phyloP scores from a whole-genome alignment of 495 filamentous ascomycete species.

The Penicillium verhagenii region DNA sequence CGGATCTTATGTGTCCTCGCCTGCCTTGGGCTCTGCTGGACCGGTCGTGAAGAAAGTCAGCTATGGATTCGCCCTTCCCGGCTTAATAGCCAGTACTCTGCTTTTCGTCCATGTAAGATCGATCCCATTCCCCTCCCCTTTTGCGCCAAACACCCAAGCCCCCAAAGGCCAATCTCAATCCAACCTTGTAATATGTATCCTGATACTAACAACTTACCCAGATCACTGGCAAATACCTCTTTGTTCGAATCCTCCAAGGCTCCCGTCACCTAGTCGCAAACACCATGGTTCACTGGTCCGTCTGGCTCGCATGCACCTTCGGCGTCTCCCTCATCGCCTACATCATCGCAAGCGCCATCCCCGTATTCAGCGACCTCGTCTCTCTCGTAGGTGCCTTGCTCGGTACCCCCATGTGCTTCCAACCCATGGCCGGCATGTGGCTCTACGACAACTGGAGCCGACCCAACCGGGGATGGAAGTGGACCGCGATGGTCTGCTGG shows the following conservation, averaged over 20 bases:
- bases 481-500: conserved; percentile 34
- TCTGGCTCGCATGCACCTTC: conserved; percentile 58
- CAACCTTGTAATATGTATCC: too few relatives aligned
- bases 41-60: conserved; percentile 60
- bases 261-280: conserved; percentile 57
- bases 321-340: conserved; percentile 60
- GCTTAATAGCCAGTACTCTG: conserved; percentile 27
- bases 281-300: conserved; percentile 53
- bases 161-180: not conserved
- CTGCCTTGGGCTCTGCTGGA: conserved; percentile 66
- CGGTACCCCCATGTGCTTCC: conserved; percentile 45
- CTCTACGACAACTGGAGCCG: conserved; percentile 47
- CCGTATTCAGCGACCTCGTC: conserved; percentile 64
- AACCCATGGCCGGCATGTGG: conserved; percentile 50
- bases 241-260: conserved; percentile 54
- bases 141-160: not conserved
- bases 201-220: conserved; percentile 3
- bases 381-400: conserved; percentile 62
- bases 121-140: not conserved
- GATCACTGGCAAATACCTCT: conserved; percentile 57
- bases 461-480: conserved; percentile 16
- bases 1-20: conserved; percentile 60
- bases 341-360: conserved; percentile 69
- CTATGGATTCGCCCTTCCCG: conserved; percentile 70
- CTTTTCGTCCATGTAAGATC: conserved; percentile 29